Conservation (phyloP, 225 moss, liverwort and hornwort genomes). For the Pseudisothecium myosuroides region DNA sequence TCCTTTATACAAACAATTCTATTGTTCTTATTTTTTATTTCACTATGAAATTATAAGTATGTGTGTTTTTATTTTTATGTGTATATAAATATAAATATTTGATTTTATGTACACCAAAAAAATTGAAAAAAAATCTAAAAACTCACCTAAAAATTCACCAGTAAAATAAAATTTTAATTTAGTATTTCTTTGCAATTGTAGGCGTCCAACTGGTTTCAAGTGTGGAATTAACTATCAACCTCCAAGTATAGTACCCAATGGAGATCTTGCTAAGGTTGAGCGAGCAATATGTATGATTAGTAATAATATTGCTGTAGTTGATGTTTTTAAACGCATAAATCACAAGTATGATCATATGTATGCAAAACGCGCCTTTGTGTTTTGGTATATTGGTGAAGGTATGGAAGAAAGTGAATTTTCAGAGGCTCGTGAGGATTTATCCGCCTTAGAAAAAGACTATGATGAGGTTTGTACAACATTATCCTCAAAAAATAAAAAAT, state of each 20-base stretch:
- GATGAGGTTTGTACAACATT: neutral
- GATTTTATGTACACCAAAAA: neutral
- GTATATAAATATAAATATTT: no score
- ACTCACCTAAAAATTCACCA: no score
- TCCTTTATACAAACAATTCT: neutral
- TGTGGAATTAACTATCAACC: constrained; percentile 20
- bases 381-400: constrained; percentile 18
- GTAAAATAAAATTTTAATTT: neutral
- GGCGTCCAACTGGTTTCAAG: constrained; percentile 16
- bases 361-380: constrained; percentile 12
- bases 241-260: neutral
- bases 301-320: neutral
- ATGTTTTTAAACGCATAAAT: constrained; percentile 9
- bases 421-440: neutral
- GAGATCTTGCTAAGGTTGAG: neutral
- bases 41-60: neutral
- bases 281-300: constrained; percentile 12
- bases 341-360: constrained; percentile 10
- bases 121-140: neutral
- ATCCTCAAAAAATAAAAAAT: neutral
- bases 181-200: neutral
- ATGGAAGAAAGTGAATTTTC: constrained; percentile 17
- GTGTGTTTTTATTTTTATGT: no score
- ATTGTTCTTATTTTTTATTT: neutral
- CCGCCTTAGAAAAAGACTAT: constrained; percentile 14